phyloP scores from a whole-genome alignment of 495 filamentous ascomycete genomes.

The Neurospora sp. region DNA sequence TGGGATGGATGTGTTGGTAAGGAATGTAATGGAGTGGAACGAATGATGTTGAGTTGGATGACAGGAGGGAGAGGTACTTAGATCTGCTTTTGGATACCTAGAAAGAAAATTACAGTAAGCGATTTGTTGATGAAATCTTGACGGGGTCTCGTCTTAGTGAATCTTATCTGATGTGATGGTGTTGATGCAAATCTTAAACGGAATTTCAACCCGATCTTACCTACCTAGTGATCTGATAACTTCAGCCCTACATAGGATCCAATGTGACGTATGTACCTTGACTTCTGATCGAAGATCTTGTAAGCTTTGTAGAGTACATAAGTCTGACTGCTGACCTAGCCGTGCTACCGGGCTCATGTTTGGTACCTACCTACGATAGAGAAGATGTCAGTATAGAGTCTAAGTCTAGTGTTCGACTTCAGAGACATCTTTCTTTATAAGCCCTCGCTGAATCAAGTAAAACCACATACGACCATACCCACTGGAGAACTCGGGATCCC shows the following conservation, averaged over 20 bases:
- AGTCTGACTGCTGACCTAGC: too few relatives aligned
- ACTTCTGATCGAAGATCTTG: too few relatives aligned
- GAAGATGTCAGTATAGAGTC: too few relatives aligned
- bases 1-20: neutral
- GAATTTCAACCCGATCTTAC: neutral
- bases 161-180: neutral
- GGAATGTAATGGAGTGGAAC: neutral
- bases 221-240: neutral
- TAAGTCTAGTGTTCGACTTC: neutral
- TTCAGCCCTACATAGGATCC: neutral
- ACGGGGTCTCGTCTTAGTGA: neutral
- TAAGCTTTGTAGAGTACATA: too few relatives aligned
- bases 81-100: neutral
- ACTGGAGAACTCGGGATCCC: constrained; percentile 37
- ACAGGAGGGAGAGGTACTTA: neutral
- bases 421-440: neutral
- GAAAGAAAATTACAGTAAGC: neutral
- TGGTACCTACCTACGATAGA: too few relatives aligned
- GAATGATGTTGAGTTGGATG: neutral
- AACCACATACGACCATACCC: constrained; percentile 36
- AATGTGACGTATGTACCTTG: neutral
- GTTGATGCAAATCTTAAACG: neutral
- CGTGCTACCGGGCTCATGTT: too few relatives aligned
- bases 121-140: neutral
- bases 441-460: neutral